Base-by-base conservation (phyloP, 2,329 filamentous ascomycete species). In the Aspergillus eucalypticola region DNA sequence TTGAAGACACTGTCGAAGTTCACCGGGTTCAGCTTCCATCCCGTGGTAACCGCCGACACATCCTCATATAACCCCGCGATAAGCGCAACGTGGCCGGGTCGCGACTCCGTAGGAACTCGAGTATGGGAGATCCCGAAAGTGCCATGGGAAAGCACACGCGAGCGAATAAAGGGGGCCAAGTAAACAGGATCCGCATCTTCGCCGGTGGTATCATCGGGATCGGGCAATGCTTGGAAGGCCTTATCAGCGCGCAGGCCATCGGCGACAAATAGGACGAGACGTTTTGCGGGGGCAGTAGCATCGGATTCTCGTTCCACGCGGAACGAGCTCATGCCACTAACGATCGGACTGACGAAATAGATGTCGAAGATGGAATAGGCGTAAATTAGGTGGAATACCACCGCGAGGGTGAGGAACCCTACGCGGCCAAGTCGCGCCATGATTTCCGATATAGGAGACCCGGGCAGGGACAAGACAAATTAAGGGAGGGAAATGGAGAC, bases 1-100 rank as follows among this genome's bases (percentile, higher is more conserved):
- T 99, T 99, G 84, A 99, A 99, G 10, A 99, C 92, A 71, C 94
- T 98, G 79, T 99, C 95, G 71, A 99, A 99, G 73, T 98, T 90
- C 71, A 99, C 95, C 0, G 95, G 95, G 73, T 99, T 99, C 68
- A 97, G 81, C 79, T 99, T 98, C 95, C 95, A 99, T 15, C 95
- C 95, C 1, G 96, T 99, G 29, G 90, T 96, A 19, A 99, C 95
- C 2, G 95, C 90, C 35, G 95, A 98, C 1, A 99, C 95, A 81
- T 99, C 95, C 77, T 99, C 95, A 74, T 99, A 99, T 39, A 99
- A 80, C 4, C 95, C 95, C 6, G 95, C 95, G 70, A 99, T 99
- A 57, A 99, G 84, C 38, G 95, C 96, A 60, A 99, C 95, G 81
- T 99, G 95, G 15, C 95, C 95, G 0, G 95, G 95, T 19, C 95